Evolutionary conservation across 1,284 basidiomycete genomes (phyloP).

Genomic region (Schizopora paradoxa): DNA sequence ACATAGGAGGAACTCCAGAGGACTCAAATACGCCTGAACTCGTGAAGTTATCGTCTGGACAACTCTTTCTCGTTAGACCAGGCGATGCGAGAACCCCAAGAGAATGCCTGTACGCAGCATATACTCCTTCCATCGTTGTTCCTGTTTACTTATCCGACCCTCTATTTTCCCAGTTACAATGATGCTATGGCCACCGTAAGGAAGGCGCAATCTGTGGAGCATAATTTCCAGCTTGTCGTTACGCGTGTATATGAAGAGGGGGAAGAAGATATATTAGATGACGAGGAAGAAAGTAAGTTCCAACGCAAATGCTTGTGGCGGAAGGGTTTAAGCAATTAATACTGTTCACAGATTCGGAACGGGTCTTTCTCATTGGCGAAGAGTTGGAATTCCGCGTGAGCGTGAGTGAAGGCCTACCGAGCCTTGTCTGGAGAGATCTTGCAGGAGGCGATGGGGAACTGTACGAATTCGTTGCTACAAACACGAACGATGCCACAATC

Average conservation of each 20-base stretch:
- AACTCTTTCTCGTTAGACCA: constrained; percentile 87
- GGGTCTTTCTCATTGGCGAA: constrained; percentile 86
- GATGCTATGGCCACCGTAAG: constrained; percentile 95
- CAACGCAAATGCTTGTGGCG: constrained; percentile 1
- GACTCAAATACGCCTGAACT: constrained; percentile 88
- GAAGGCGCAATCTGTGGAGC: constrained; percentile 75
- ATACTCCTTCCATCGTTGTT: constrained; percentile 7
- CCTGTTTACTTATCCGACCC: constrained; percentile 3
- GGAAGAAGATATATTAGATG: constrained; percentile 89
- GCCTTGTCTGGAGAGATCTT: constrained; percentile 87
- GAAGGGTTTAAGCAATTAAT: constrained; percentile 11
- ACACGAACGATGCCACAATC: constrained; percentile 78
- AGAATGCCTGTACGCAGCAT: constrained; percentile 88
- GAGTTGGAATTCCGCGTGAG: constrained; percentile 80
- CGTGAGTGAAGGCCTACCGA: constrained; percentile 74
- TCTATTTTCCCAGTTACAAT: constrained; percentile 70
- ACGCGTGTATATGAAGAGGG: constrained; percentile 95
- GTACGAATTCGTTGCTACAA: constrained; percentile 76
- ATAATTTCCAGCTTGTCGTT: constrained; percentile 94
- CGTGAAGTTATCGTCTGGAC: constrained; percentile 90
- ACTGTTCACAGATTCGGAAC: constrained; percentile 52
- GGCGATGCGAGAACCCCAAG: constrained; percentile 86
- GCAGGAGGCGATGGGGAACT: constrained; percentile 77
- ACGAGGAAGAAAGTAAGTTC: constrained; percentile 88
- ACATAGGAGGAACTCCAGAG: constrained; percentile 38